Evolutionary conservation across 768 basidiomycete genomes (phyloP), one percentile per base, ranked within the genome.

Genomic region (Vararia minispora): DNA sequence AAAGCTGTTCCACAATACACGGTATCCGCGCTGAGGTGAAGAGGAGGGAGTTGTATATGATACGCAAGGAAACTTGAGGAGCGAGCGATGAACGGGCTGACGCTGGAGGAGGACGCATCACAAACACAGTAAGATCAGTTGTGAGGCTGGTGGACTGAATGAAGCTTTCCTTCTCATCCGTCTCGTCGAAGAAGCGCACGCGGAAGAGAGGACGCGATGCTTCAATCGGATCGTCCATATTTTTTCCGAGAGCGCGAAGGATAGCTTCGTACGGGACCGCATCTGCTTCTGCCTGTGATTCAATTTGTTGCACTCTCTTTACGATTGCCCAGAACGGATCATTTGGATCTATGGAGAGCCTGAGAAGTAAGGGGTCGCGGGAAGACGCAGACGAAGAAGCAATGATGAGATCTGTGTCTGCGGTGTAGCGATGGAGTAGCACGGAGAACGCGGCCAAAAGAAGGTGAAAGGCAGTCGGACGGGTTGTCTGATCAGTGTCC

Each of bases 151-250:
- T 91, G 1, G 76, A 75, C 18, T 72, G 69, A 42, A 92, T 75
- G 52, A 88, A 91, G 41, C 71, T 70, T 40, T 78, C 81, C 33
- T 68, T 78, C 28, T 69, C 74, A 47, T 88, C 86, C 2, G 81
- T 91, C 56, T 85, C 86, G 53, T 97, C 91, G 57, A 95, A 90
- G 68, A 97, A 95, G n/a, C 91, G 79, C 28, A 95, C 90, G 35
- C 91, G 76, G 63, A 95, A 97, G 20, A 97, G 67, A 4, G 83
- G 83, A 2, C 64, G 57, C 12, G 58, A 51, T 12, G 58, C 59
- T 16, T 66, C 71, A 27, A 74, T 71, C 10, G 66, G 49, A 9
- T 79, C 80, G 13, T 80, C 74, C 47, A 74, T 79, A 50, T 68
- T 72, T 51, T 73, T 74, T 39, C 68, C 71, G 35, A 95, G 62